These are phyloP conservation scores for Verbascum thapsus DNA, from an alignment of 257 asterid species.

Conservation along the genomic window DNA sequence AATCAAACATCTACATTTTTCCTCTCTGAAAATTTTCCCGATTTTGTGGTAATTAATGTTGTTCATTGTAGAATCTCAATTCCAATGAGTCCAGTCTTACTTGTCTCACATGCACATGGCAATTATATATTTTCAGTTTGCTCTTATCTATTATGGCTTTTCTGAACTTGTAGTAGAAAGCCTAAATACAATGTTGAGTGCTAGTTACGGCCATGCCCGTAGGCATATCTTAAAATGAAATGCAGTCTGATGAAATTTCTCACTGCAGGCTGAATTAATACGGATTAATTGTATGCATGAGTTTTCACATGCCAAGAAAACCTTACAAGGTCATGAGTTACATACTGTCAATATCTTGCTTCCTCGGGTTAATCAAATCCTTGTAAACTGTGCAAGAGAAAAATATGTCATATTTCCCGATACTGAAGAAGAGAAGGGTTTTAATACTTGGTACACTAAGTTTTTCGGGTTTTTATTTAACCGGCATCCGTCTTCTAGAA, in stretches of 20 bases:
- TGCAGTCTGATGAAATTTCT: conserved; percentile 34
- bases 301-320: conserved; percentile 46
- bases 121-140: not conserved
- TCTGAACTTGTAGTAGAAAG: conserved; percentile 1
- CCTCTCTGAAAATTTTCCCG: conserved; percentile 6
- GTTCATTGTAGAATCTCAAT: not conserved
- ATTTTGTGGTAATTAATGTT: not conserved
- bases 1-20: not conserved
- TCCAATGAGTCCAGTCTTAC: not conserved
- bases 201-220: conserved; percentile 7
- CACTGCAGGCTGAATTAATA: conserved; percentile 70
- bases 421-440: conserved; percentile 45
- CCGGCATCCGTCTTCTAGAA: conserved; percentile 40
- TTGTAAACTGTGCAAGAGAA: conserved; percentile 57
- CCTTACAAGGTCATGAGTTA: conserved; percentile 45
- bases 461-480: conserved; percentile 43
- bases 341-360: conserved; percentile 31
- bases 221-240: conserved; percentile 6
- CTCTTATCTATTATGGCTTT: not conserved
- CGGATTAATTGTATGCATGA: conserved; percentile 57
- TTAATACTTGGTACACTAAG: conserved; percentile 45
- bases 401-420: conserved; percentile 36
- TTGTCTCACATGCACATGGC: not conserved
- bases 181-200: conserved; percentile 18
- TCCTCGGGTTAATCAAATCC: conserved; percentile 54